Percentiles rank a stretch among this genome's conserved stretches.
Conservation (phyloP, 345 rosid genomes). For the Bruguiera parviflora region DNA sequence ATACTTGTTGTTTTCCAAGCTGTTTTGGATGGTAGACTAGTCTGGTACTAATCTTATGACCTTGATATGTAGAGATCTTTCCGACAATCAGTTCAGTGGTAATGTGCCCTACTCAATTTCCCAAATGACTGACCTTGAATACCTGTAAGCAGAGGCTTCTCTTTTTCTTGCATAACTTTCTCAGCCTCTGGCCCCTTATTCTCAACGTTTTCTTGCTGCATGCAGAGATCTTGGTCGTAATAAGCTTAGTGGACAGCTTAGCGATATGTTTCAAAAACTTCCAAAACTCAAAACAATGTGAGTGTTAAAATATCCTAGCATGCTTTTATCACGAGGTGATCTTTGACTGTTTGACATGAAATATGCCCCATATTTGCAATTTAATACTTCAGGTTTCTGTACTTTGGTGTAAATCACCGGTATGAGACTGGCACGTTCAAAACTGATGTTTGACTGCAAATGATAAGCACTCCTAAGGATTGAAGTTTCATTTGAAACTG, state of each 20-base stretch:
- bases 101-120: constrained; percentile 82
- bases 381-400: no score
- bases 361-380: no score
- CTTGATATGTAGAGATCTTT: constrained; percentile 66
- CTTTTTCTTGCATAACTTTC: constrained; percentile 2
- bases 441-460: no score
- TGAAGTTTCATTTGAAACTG: no score
- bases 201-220: constrained; percentile 17
- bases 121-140: constrained; percentile 60
- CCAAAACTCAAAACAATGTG: constrained; percentile 62
- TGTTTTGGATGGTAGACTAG: no score
- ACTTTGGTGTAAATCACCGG: no score
- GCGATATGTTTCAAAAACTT: constrained; percentile 80
- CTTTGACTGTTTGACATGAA: no score
- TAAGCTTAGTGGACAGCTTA: constrained; percentile 70
- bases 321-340: background rate
- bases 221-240: constrained; percentile 67
- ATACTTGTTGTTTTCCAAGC: no score
- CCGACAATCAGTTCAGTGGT: constrained; percentile 71
- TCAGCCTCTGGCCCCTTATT: background rate
- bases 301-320: constrained; percentile 26
- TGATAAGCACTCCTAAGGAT: no score
- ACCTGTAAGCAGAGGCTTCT: constrained; percentile 49
- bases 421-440: no score
- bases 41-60: background rate